These are phyloP conservation scores for Salvia hispanica DNA, from an alignment of 257 asterid species.

Conservation along the genomic window DNA sequence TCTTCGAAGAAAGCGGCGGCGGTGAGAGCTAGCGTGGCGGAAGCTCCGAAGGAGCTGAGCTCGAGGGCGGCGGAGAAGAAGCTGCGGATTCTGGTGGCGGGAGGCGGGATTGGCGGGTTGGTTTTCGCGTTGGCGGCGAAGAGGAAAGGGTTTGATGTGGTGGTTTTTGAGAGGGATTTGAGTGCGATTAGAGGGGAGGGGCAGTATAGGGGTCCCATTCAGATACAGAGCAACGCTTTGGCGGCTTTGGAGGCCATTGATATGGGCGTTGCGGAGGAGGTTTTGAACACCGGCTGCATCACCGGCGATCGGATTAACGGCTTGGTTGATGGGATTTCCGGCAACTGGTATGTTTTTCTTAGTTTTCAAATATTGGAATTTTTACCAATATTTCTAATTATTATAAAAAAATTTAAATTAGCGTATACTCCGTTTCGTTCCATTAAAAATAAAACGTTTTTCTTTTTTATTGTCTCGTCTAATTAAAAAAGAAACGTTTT, in stretches of 20 bases:
- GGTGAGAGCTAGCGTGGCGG: constrained; percentile 41
- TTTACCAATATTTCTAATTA: too few species aligned
- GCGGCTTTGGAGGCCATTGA: constrained; percentile 97
- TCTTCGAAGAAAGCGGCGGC: constrained; percentile 33
- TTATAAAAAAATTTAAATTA: too few species aligned
- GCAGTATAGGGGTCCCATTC: constrained; percentile 94
- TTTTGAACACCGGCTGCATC: constrained; percentile 77
- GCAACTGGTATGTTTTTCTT: constrained; percentile 31
- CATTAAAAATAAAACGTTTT: too few species aligned
- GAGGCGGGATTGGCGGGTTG: constrained; percentile 95
- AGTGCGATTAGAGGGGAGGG: constrained; percentile 99
- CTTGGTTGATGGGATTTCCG: constrained; percentile 84
- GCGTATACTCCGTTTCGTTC: too few species aligned
- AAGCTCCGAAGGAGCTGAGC: constrained; percentile 16
- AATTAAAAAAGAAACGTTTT: too few species aligned
- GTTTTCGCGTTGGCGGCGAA: constrained; percentile 94
- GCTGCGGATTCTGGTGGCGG: constrained; percentile 80
- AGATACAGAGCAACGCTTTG: constrained; percentile 92
- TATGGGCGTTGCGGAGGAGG: constrained; percentile 80
- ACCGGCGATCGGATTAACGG: constrained; percentile 97
- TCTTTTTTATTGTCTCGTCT: too few species aligned
- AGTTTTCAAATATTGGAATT: too few species aligned
- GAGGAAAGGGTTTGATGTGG: constrained; percentile 78
- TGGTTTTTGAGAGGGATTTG: constrained; percentile 93
- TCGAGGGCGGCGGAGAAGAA: constrained; percentile 46